Percentiles rank a stretch among this genome's conserved stretches.
Conservation (phyloP, 2,329 filamentous ascomycete genomes). For the Fusarium papillatum region DNA sequence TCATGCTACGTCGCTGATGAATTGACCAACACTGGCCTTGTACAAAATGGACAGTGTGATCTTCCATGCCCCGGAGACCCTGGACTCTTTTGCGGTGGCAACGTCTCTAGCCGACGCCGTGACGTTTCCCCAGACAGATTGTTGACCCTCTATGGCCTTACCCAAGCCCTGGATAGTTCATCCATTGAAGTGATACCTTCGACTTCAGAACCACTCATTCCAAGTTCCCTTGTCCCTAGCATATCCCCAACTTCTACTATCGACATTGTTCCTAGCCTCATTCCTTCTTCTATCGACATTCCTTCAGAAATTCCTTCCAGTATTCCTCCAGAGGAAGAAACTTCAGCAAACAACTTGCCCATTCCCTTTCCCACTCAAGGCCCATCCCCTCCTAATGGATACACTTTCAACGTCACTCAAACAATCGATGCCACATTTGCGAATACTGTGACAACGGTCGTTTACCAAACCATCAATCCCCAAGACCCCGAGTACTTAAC, state of each 20-base stretch:
- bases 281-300: not conserved
- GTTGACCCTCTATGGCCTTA: not conserved
- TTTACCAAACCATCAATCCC: not conserved
- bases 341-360: not conserved
- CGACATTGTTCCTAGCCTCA: not conserved
- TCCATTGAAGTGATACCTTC: not conserved
- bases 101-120: not conserved
- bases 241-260: not conserved
- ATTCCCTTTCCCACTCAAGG: not conserved
- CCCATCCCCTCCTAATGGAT: not conserved
- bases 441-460: not conserved
- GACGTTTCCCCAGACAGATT: not conserved
- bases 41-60: constrained; percentile 13
- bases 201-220: not conserved
- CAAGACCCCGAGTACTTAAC: not conserved
- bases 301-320: not conserved
- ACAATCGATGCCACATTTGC: not conserved
- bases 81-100: constrained; percentile 22
- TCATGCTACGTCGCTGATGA: constrained; percentile 21
- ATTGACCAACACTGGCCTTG: not conserved
- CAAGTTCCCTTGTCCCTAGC: not conserved
- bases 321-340: not conserved
- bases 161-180: not conserved
- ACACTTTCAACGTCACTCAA: not conserved
- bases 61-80: constrained; percentile 19